Conservation (phyloP, 805 yeast species). For the Candida silvicultrix region DNA sequence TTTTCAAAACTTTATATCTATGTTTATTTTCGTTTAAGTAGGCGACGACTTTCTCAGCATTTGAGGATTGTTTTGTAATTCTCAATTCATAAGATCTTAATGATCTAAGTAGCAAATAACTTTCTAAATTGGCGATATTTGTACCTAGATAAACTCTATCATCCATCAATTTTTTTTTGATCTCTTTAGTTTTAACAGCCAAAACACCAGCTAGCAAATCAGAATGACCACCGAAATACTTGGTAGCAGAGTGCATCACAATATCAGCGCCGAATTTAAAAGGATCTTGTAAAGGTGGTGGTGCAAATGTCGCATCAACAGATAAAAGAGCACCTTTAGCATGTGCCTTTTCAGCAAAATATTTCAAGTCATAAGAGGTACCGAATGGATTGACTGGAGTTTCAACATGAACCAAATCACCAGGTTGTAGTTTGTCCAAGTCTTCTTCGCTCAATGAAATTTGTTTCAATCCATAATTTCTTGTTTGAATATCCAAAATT, state of each 20-base stretch:
- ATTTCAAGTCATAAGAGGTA: slow-evolving; percentile 49
- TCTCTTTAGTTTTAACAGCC: slow-evolving; percentile 50
- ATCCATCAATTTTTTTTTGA: slow-evolving; percentile 37
- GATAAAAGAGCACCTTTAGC: slow-evolving; percentile 64
- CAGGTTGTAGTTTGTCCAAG: slow-evolving; percentile 42
- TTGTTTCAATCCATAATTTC: slow-evolving; percentile 52
- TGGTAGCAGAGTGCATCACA: slow-evolving; percentile 90
- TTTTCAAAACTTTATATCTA: slow-evolving; percentile 41
- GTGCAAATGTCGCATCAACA: slow-evolving; percentile 89
- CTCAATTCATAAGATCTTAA: slow-evolving; percentile 76
- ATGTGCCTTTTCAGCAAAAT: slow-evolving; percentile 69
- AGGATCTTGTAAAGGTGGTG: slow-evolving; percentile 83
- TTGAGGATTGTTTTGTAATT: slow-evolving; percentile 56
- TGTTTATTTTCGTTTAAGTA: slow-evolving; percentile 44
- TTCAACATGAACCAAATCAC: slow-evolving; percentile 78
- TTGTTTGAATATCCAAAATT: slow-evolving; percentile 52
- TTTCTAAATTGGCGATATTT: slow-evolving; percentile 71
- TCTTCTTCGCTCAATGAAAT: slow-evolving; percentile 39
- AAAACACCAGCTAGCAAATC: slow-evolving; percentile 81
- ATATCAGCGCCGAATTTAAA: slow-evolving; percentile 81
- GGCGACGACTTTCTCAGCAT: slow-evolving; percentile 55
- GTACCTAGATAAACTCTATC: slow-evolving; percentile 78
- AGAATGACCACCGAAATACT: slow-evolving; percentile 94
- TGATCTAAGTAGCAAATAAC: slow-evolving; percentile 69
- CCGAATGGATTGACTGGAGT: slow-evolving; percentile 89